Evolutionary conservation across 2,329 filamentous ascomycete species (phyloP).

Genomic region (Trichothecium sympodiale): DNA sequence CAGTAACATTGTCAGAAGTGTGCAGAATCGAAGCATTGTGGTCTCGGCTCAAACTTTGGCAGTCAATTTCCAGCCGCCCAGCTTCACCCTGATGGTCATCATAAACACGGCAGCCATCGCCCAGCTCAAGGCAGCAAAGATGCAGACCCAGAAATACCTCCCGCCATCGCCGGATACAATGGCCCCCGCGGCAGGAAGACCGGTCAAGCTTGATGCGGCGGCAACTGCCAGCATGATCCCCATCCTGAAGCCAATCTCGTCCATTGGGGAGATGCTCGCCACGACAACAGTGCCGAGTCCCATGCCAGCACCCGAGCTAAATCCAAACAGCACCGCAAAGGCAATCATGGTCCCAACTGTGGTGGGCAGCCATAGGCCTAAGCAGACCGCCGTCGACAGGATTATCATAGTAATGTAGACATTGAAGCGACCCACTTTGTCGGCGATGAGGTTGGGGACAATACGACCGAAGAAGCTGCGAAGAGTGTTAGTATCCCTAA

Average conservation of each 20-base stretch:
- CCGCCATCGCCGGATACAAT: constrained; percentile 10
- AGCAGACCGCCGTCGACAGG: constrained; percentile 23
- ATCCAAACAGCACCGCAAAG: constrained; percentile 29
- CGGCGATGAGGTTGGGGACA: constrained; percentile 19
- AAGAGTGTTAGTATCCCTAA: no score
- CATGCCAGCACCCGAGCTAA: constrained; percentile 29
- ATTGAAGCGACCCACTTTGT: constrained; percentile 27
- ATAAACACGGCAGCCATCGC: no score
- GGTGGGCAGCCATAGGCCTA: constrained; percentile 32
- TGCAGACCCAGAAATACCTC: no score
- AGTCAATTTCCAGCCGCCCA: no score
- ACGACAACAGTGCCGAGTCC: constrained; percentile 26
- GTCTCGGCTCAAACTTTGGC: no score
- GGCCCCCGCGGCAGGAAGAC: constrained; percentile 44
- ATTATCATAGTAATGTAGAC: constrained; percentile 33
- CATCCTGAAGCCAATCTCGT: constrained; percentile 37
- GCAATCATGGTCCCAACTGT: constrained; percentile 19
- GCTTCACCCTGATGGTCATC: no score
- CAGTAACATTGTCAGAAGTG: no score
- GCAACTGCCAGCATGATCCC: constrained; percentile 38
- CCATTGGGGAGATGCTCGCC: constrained; percentile 41
- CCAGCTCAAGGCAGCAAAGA: no score
- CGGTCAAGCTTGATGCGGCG: constrained; percentile 43
- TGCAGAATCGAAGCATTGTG: no score
- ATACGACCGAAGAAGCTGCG: constrained; percentile 25